These are phyloP conservation scores for Salix caprea DNA, from an alignment of 345 rosid species.

Conservation along the genomic window DNA sequence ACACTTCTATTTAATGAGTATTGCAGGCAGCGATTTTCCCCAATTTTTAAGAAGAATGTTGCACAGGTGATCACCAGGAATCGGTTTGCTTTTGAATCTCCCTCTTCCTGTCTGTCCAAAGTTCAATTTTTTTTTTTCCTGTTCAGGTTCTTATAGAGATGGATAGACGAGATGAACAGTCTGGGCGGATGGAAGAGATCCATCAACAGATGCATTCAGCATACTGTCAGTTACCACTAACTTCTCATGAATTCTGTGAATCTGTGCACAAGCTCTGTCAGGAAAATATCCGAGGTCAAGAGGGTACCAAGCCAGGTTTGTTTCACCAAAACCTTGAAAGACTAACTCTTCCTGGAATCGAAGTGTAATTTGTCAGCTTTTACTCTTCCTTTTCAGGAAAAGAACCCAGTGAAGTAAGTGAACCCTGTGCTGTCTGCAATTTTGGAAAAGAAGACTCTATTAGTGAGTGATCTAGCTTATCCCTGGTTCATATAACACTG, in stretches of 20 bases:
- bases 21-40: conserved; percentile 72
- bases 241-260: conserved; percentile 23
- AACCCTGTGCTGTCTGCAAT: background rate
- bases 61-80: conserved; percentile 48
- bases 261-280: conserved; percentile 10
- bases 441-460: background rate
- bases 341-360: conserved; percentile 1
- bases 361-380: conserved; percentile 10
- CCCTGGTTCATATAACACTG: background rate
- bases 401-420: conserved; percentile 9
- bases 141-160: conserved; percentile 63
- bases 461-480: background rate
- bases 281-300: conserved; percentile 22
- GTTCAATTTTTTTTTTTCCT: conserved; percentile 14
- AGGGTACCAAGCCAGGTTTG: conserved; percentile 32
- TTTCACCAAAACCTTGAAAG: background rate
- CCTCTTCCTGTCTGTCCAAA: background rate
- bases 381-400: conserved; percentile 20
- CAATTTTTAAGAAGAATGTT: conserved; percentile 53
- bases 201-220: conserved; percentile 45
- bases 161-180: conserved; percentile 71
- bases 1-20: conserved; percentile 76
- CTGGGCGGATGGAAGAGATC: conserved; percentile 53
- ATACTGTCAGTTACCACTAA: conserved; percentile 60
- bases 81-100: background rate